Percentiles rank a stretch among this genome's conserved stretches.
Evolutionary conservation across 176 grass and related monocot genomes (phyloP).

Genomic region (Saccharum officinarum): DNA sequence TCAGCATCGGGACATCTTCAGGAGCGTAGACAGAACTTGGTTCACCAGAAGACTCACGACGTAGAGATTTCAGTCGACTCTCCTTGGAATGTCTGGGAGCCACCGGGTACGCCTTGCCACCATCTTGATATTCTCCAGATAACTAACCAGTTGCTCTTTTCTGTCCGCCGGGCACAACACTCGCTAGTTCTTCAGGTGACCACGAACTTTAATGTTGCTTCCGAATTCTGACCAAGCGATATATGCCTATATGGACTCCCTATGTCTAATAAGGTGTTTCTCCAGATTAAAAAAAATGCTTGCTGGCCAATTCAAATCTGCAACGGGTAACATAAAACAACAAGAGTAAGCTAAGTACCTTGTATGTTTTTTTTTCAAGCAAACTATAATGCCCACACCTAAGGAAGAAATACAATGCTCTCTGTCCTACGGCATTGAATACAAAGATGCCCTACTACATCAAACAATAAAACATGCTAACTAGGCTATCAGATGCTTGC

Average conservation of each 20-base stretch:
- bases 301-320: neutral
- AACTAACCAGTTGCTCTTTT: no score
- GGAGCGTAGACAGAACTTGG: no score
- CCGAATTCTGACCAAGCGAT: neutral
- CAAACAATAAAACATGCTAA: neutral
- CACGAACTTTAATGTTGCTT: constrained; percentile 14
- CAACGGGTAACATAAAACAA: neutral
- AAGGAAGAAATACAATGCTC: neutral
- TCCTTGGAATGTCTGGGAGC: no score
- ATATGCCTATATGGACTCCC: neutral
- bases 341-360: neutral
- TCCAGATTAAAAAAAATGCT: constrained; percentile 15
- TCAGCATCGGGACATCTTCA: no score
- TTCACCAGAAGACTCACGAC: no score
- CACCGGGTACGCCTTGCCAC: no score
- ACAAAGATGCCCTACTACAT: neutral
- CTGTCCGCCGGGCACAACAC: no score
- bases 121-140: no score
- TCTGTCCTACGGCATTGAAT: neutral
- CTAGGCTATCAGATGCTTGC: neutral
- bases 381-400: neutral
- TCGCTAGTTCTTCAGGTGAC: no score
- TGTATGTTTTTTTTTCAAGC: neutral
- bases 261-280: neutral
- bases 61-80: no score